Conservation (phyloP, 306 rosid species). For the Casuarina equisetifolia region DNA sequence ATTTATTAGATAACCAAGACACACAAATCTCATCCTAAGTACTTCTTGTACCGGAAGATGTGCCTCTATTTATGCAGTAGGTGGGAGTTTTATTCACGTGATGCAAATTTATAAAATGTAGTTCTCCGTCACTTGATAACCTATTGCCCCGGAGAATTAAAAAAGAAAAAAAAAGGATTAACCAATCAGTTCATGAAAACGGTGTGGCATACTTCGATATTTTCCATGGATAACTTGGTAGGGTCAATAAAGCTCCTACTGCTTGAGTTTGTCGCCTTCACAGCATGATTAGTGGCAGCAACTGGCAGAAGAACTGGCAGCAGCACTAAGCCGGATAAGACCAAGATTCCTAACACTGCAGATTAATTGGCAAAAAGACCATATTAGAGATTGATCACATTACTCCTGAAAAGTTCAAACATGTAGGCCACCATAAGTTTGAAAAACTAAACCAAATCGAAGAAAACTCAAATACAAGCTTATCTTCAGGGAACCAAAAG, state of each 20-base stretch:
- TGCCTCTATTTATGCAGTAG: neutral
- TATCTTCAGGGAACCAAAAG: neutral
- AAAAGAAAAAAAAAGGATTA: neutral
- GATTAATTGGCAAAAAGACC: slow-evolving; percentile 18
- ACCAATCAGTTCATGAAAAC: neutral
- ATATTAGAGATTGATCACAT: neutral
- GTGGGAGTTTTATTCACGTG: neutral
- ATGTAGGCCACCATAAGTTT: too few relatives aligned
- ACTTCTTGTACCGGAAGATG: neutral
- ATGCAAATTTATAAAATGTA: neutral
- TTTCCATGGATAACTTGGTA: slow-evolving; percentile 75
- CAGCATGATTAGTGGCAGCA: slow-evolving; percentile 55
- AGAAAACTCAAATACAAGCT: neutral
- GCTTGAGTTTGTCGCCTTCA: slow-evolving; percentile 36
- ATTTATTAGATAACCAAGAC: too few relatives aligned
- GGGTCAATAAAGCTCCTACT: slow-evolving; percentile 55
- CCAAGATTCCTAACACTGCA: slow-evolving; percentile 67
- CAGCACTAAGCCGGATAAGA: slow-evolving; percentile 65
- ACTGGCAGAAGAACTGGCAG: slow-evolving; percentile 82
- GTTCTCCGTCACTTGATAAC: neutral
- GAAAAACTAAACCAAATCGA: too few relatives aligned
- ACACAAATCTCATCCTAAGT: neutral
- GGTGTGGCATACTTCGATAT: slow-evolving; percentile 48
- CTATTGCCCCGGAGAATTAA: neutral
- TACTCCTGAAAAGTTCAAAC: neutral